Evolutionary conservation across 345 rosid genomes (phyloP), one percentile per base, ranked within the genome.

Genomic region (Moringa oleifera): DNA sequence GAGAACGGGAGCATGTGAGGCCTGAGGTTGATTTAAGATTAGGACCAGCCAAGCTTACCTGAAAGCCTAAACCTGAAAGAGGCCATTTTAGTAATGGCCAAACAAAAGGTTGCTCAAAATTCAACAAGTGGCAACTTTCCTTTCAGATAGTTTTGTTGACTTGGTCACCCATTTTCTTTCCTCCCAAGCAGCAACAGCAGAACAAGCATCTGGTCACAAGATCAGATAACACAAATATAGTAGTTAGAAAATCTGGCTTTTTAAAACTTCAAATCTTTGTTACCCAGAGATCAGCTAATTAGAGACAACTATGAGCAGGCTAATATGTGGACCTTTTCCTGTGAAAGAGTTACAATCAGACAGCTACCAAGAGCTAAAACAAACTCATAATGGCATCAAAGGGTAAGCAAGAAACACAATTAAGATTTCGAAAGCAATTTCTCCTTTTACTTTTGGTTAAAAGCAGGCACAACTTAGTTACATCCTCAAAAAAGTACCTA

Each of bases 11-110:
- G 57, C 19, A 46, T 16, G 25, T 24, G 66, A 53, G 68, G 67
- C 45, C 49, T 31, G 15, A 51, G 62, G 61, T 61, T 65, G 57
- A 52, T 68, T 36, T 56, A 61, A 55, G 63, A 67, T 61, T 41
- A 41, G 54, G 57, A 56, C 67, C 62, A 58, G 59, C 59, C 31
- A 33, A 33, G 37, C 57, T 52, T 53, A 49, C 31, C 61, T 59
- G 54, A 51, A 51, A 28, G 8, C 5, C 33, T 7, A 41, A 41
- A 4, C 47, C 13, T 7, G 37, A 33, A 5, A 41, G 47, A 41
- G 12, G n/a, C n/a, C n/a, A n/a, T n/a, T n/a, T n/a, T n/a, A n/a
- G n/a, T n/a, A 41, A 11, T 41, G 13, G 47, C 12, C 12, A 4
- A 41, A 41, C 2, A 9, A 4, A 41, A 41, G 47, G 17, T 4